Base-by-base conservation (phyloP, 805 yeast species). In the Cyberlindnera suaveolens region DNA sequence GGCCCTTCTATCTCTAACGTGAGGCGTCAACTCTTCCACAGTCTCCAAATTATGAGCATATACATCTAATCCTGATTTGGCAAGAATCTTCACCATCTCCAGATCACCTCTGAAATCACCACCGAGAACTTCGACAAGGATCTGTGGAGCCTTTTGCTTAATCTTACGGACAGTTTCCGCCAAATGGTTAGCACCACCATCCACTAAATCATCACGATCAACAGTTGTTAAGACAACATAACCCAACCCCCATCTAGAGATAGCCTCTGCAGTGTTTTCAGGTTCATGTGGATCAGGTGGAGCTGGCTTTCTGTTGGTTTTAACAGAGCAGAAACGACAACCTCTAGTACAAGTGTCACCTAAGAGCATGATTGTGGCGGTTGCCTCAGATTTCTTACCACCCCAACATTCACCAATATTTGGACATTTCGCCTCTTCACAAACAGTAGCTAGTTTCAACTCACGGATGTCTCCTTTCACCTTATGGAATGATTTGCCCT, bases 321-420 rank as follows among this genome's bases (percentile, higher is more conserved):
- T 93, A 38, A 93, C 99, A 1, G 96, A 86, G 63, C 99, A 93
- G 67, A 93, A 93, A 50, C 99, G 74, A 62, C 99, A 93, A n/a
- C 99, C 99, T 67, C 99, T 76, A 1, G 99, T 93, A 67, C 99
- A 93, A 1, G 99, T 93, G 57, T 93, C 99, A 48, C 99, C 99
- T 76, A 93, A 74, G 45, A 93, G 71, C 99, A 93, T 93, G 54
- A 93, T 93, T 2, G 99, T 93, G 6, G 96, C 96, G 7, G 96
- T 88, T 4, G 99, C 97, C 50, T 88, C 91, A 6, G 91, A 78
- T 62, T 90, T 83, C 20, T 70, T 63, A 27, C 99, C 99, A 43
- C 99, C 98, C 99, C 99, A 93, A 66, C 99, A 93, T 63, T 93
- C 99, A 41, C 98, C 96, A 49, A 93, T 93, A 63, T 93, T 93